phyloP scores from a whole-genome alignment of 192 early-diverging fungal species.

The Backusella tuberculispora region DNA sequence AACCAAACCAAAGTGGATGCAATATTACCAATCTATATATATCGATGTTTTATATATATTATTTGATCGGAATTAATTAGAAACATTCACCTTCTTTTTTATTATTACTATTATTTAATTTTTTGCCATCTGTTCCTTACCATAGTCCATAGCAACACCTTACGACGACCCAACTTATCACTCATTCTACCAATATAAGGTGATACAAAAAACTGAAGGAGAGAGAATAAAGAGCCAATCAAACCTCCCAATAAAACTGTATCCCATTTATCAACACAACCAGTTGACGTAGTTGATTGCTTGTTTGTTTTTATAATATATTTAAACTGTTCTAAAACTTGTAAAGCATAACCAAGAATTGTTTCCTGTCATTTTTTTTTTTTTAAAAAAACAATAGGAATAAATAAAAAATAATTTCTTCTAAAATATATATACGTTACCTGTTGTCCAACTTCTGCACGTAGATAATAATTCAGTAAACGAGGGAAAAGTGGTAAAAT shows the following conservation, averaged over 20 bases:
- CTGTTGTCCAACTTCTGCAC: slow-evolving; percentile 56
- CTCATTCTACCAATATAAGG: slow-evolving; percentile 83
- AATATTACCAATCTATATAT: slow-evolving; percentile 79
- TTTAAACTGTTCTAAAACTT: slow-evolving; percentile 40
- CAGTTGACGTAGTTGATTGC: background rate
- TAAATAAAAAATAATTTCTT: too few species aligned
- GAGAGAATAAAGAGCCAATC: slow-evolving; percentile 91
- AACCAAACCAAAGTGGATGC: slow-evolving; percentile 91
- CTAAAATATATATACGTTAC: background rate
- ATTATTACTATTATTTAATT: background rate
- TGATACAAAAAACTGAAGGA: slow-evolving; percentile 87
- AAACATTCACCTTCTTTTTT: background rate
- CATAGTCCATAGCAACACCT: slow-evolving; percentile 86
- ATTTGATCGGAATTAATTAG: background rate
- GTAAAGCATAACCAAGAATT: slow-evolving; percentile 31
- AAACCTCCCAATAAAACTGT: slow-evolving; percentile 90
- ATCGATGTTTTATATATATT: background rate
- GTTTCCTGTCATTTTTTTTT: slow-evolving; percentile 21
- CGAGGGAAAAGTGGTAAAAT: slow-evolving; percentile 95
- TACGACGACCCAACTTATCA: slow-evolving; percentile 82
- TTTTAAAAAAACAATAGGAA: background rate
- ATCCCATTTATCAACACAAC: slow-evolving; percentile 51
- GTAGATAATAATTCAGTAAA: slow-evolving; percentile 85
- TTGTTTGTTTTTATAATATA: slow-evolving; percentile 21
- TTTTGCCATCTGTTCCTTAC: slow-evolving; percentile 36